Percentiles rank a stretch among this genome's conserved stretches.
phyloP scores from a whole-genome alignment of 2,329 filamentous ascomycete species.

The Teratosphaeriaceae sp. region DNA sequence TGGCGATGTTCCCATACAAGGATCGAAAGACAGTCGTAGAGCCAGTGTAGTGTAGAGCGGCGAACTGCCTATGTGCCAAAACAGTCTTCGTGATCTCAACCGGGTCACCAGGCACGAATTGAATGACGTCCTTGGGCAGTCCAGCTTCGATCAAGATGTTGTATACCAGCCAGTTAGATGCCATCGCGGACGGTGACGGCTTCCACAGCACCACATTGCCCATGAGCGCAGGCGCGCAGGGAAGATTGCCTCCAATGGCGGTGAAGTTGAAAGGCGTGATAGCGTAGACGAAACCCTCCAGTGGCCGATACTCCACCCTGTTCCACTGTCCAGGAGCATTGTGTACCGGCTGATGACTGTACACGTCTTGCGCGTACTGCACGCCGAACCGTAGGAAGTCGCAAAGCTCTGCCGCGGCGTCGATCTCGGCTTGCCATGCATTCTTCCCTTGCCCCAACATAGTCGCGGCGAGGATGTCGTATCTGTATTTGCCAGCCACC shows the following conservation, averaged over 20 bases:
- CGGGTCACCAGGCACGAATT: slow-evolving; percentile 86
- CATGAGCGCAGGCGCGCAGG: slow-evolving; percentile 75
- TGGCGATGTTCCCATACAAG: slow-evolving; percentile 79
- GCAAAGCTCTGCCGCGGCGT: slow-evolving; percentile 82
- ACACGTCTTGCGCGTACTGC: slow-evolving; percentile 85
- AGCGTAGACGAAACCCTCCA: slow-evolving; percentile 94
- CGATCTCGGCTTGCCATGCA: slow-evolving; percentile 97
- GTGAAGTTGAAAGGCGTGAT: slow-evolving; percentile 97
- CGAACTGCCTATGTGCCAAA: slow-evolving; percentile 71
- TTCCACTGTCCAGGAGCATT: slow-evolving; percentile 86
- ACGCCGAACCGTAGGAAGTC: slow-evolving; percentile 92
- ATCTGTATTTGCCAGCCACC: slow-evolving; percentile 85
- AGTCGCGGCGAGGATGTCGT: slow-evolving; percentile 92
- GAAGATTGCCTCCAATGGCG: slow-evolving; percentile 83
- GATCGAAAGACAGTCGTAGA: slow-evolving; percentile 86
- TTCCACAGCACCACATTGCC: slow-evolving; percentile 97
- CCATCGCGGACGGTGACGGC: slow-evolving; percentile 81
- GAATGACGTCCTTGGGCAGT: slow-evolving; percentile 80
- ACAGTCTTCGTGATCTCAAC: slow-evolving; percentile 74
- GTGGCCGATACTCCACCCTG: slow-evolving; percentile 79
- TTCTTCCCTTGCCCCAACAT: slow-evolving; percentile 98
- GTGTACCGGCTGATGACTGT: slow-evolving; percentile 78
- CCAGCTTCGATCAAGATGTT: slow-evolving; percentile 87
- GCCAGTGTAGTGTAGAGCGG: slow-evolving; percentile 91
- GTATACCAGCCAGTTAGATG: slow-evolving; percentile 87